phyloP scores from a whole-genome alignment of 495 filamentous ascomycete species.

The Beverwykella pulmonaria region DNA sequence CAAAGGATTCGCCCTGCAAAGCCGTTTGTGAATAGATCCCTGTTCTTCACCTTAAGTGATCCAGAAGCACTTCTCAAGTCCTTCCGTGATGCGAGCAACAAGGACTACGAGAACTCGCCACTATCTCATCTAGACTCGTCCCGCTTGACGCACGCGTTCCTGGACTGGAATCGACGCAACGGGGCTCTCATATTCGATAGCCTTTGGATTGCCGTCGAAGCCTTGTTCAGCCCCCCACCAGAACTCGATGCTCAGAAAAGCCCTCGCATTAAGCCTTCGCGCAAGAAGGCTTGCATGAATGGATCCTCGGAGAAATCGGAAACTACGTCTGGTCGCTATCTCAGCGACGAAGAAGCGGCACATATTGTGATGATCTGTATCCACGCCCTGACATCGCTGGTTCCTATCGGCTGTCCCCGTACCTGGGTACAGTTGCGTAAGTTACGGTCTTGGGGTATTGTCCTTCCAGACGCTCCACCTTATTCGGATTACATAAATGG shows the following conservation, averaged over 20 bases:
- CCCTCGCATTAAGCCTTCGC: conserved; percentile 30
- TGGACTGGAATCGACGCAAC: conserved; percentile 35
- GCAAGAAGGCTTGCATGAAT: conserved; percentile 4
- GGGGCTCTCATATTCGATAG: conserved; percentile 68
- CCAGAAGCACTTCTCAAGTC: conserved; percentile 65
- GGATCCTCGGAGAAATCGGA: not conserved
- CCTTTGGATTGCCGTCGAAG: conserved; percentile 71
- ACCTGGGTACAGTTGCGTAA: conserved; percentile 56
- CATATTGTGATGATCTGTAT: conserved; percentile 60
- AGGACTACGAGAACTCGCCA: conserved; percentile 13
- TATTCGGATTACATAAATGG: conserved; percentile 7
- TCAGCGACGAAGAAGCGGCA: conserved; percentile 60
- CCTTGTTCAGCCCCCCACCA: conserved; percentile 67
- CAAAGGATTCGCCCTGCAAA: conserved; percentile 10
- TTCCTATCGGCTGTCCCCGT: conserved; percentile 51
- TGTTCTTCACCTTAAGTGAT: conserved; percentile 73
- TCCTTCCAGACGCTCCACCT: conserved; percentile 38
- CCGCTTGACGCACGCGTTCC: conserved; percentile 49
- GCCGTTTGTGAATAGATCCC: conserved; percentile 69
- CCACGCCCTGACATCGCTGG: conserved; percentile 58
- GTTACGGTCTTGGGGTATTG: conserved; percentile 57
- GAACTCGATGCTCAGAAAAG: conserved; percentile 51
- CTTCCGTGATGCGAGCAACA: conserved; percentile 55
- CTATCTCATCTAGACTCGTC: conserved; percentile 48
- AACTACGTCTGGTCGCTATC: conserved; percentile 21